Evolutionary conservation across 208 protist genomes (phyloP), one percentile per base, ranked within the genome.

Genomic region (Leishmania tarentolae): DNA sequence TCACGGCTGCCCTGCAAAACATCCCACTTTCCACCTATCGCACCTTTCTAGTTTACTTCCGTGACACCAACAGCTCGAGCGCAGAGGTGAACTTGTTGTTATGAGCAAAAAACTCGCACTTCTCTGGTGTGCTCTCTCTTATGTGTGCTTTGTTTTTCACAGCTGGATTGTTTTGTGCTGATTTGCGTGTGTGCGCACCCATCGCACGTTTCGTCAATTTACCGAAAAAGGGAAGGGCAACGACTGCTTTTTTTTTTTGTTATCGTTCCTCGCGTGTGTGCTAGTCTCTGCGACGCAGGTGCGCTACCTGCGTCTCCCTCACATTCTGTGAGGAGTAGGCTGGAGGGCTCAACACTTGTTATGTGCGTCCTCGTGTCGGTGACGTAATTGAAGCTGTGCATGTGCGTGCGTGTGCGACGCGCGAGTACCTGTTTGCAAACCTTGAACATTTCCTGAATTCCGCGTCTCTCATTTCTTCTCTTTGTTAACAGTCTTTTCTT

Each of bases 381-480:
- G 42, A 44, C 13, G 69, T 73, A 50, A 31, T 3, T 37, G 28
- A 50, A 17, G 28, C 24, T 15, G 69, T 28, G 44, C 46, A 50
- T 24, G 37, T 17, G 69, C 28, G 11, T 35, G 21, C 40, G 44
- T 44, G 46, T 17, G 69, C 44, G 13, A 68, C 61, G 31, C 0
- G 61, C 31, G 15, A 68, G 2, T 15, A 42, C 31, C 31, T 35
- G 61, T 15, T 68, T 68, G 28, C 13, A 52, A 52, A 52, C 4
- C 2, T 37, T 50, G 44, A n/a, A 11, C 24, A 71, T 46, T 71
- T 31, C 70, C 11, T 56, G 44, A 15, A 40, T 75, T 1, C 70
- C 19, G 24, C 70, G 1, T n/a, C 53, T 75, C 70, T 52, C 70
- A 75, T 75, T 17, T 46, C 28, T 53, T 75, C 46, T 40, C 70